Conservation (phyloP, 805 yeast genomes). For the Tetrapisispora fleetii region DNA sequence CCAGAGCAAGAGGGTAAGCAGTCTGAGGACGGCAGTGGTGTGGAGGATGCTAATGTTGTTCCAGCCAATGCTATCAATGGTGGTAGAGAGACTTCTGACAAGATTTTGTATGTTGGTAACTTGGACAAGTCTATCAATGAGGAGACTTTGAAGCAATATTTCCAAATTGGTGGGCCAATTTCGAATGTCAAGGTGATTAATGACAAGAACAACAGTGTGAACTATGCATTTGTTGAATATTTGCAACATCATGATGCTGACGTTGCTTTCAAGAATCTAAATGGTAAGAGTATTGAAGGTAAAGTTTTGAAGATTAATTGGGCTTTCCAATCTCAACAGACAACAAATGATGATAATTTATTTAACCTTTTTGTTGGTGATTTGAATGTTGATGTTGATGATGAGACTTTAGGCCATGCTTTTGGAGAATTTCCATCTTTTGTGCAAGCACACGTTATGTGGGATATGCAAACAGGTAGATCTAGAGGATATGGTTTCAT, state of each 20-base stretch:
- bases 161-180: conserved; percentile 52
- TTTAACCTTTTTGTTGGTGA: conserved; percentile 82
- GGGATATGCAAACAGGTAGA: conserved; percentile 93
- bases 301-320: conserved; percentile 58
- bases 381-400: conserved; percentile 71
- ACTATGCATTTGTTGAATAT: conserved; percentile 79
- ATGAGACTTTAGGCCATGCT: conserved; percentile 51
- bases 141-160: conserved; percentile 49
- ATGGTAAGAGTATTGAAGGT: conserved; percentile 48
- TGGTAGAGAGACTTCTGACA: conserved; percentile 69
- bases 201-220: conserved; percentile 64
- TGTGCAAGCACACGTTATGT: conserved; percentile 85
- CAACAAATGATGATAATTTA: conserved; percentile 43
- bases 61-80: conserved; percentile 73
- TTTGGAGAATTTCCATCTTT: conserved; percentile 51
- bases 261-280: conserved; percentile 48
- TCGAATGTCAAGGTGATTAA: conserved; percentile 58
- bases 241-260: conserved; percentile 48
- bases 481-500: conserved; percentile 91
- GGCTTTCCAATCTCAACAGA: conserved; percentile 77
- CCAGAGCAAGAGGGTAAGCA: conserved; percentile 2
- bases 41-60: conserved; percentile 20
- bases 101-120: conserved; percentile 69
- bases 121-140: conserved; percentile 58
- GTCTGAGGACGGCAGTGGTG: conserved; percentile 4